A percentile compares a stretch with the other conserved stretches of the same genome.
Evolutionary conservation across 768 basidiomycete genomes (phyloP).

Genomic region (Lactifluus hygrophoroides): DNA sequence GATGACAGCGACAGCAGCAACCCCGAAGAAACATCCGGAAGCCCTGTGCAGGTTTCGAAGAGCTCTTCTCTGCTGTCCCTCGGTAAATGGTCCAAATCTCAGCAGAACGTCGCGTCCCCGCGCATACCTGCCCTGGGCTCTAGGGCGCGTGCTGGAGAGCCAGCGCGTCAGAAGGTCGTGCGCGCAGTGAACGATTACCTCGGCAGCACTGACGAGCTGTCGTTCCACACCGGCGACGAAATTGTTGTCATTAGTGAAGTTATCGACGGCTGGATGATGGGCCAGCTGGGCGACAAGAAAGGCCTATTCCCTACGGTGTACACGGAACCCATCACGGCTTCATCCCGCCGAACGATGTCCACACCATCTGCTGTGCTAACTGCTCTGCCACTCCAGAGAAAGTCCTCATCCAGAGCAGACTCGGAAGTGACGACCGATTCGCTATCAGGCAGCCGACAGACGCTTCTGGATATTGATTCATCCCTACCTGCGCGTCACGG

Average conservation of each 20-base stretch:
- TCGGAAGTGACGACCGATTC: slow-evolving; percentile 6
- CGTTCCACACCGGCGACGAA: slow-evolving; percentile 64
- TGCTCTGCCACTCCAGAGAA: slow-evolving; percentile 2
- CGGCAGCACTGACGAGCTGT: slow-evolving; percentile 70
- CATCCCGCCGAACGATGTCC: slow-evolving; percentile 24
- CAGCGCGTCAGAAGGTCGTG: slow-evolving; percentile 33
- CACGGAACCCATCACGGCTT: slow-evolving; percentile 41
- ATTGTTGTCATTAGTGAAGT: slow-evolving; percentile 74
- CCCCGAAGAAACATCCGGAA: slow-evolving; percentile 25
- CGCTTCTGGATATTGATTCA: slow-evolving; percentile 21
- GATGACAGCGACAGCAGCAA: slow-evolving; percentile 31
- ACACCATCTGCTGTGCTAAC: slow-evolving; percentile 19
- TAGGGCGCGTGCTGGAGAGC: slow-evolving; percentile 30
- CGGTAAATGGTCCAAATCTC: slow-evolving; percentile 12
- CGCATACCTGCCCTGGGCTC: slow-evolving; percentile 9
- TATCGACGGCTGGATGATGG: slow-evolving; percentile 88
- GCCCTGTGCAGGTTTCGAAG: slow-evolving; percentile 8
- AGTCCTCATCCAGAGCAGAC: slow-evolving; percentile 4
- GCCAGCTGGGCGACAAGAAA: slow-evolving; percentile 56
- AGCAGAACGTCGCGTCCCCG: slow-evolving; percentile 4
- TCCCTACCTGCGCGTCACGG: slow-evolving; percentile 42
- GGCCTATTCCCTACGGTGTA: slow-evolving; percentile 81
- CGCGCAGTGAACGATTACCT: slow-evolving; percentile 69
- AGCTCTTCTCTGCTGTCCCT: slow-evolving; percentile 16
- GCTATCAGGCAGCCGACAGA: slow-evolving; percentile 12